These are phyloP conservation scores for Lepraria neglecta DNA, from an alignment of 495 filamentous ascomycete genomes.

Conservation along the genomic window DNA sequence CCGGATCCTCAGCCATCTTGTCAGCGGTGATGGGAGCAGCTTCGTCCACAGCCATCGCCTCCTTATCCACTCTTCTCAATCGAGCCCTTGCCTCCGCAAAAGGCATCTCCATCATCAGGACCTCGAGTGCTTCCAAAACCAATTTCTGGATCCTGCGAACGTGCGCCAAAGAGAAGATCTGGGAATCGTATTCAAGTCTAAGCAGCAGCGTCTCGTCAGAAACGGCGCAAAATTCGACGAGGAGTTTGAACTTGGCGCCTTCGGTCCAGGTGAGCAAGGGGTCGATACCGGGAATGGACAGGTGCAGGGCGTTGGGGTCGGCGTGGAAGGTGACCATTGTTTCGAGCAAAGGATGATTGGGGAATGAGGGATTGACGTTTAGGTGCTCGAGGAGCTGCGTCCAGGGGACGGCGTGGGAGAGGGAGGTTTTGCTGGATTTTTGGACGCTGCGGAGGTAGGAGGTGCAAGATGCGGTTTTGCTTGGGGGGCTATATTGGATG, in stretches of 20 bases:
- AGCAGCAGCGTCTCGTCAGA: background rate
- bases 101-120: too few species aligned
- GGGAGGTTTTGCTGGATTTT: background rate
- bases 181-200: background rate
- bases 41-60: too few species aligned
- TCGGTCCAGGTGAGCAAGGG: background rate
- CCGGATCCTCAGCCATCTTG: too few species aligned
- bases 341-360: background rate
- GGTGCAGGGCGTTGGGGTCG: too few species aligned
- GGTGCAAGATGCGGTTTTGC: background rate
- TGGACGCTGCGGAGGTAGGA: background rate
- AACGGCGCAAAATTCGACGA: background rate
- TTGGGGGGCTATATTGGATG: slow-evolving; percentile 18
- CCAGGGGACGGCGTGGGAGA: background rate
- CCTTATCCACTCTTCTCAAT: too few species aligned
- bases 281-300: background rate
- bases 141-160: too few species aligned
- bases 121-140: too few species aligned
- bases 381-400: background rate
- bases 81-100: too few species aligned
- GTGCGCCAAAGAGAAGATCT: too few species aligned
- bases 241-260: background rate
- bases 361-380: background rate
- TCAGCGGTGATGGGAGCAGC: too few species aligned
- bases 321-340: background rate